phyloP scores from a whole-genome alignment of 2,329 filamentous ascomycete genomes.

The Oidium heveae region DNA sequence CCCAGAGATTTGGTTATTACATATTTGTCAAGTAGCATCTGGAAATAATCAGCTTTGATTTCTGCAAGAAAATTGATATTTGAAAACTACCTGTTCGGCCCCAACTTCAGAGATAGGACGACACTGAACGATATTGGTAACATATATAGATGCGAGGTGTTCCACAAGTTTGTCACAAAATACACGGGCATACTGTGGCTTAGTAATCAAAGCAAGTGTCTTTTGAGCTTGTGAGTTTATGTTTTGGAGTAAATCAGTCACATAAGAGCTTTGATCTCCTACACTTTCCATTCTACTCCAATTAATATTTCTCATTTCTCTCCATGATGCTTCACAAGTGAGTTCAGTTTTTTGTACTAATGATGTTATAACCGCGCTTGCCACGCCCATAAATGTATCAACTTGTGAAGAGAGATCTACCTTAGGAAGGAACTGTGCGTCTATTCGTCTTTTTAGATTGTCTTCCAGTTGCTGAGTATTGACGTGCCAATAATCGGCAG shows the following conservation, averaged over 20 bases:
- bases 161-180: slow-evolving; percentile 96
- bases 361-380: slow-evolving; percentile 60
- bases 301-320: slow-evolving; percentile 89
- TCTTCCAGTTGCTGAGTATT: slow-evolving; percentile 88
- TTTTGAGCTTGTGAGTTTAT: slow-evolving; percentile 49
- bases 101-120: slow-evolving; percentile 80
- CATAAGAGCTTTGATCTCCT: slow-evolving; percentile 80
- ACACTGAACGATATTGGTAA: slow-evolving; percentile 67
- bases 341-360: slow-evolving; percentile 66
- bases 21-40: slow-evolving; percentile 94
- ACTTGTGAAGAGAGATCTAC: slow-evolving; percentile 84
- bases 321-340: slow-evolving; percentile 67
- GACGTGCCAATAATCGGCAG: slow-evolving; percentile 87
- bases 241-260: slow-evolving; percentile 51
- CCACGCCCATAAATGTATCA: slow-evolving; percentile 86
- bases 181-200: slow-evolving; percentile 79
- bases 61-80: neutral
- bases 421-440: slow-evolving; percentile 44
- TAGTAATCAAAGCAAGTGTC: slow-evolving; percentile 53
- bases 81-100: slow-evolving; percentile 47
- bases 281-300: slow-evolving; percentile 89
- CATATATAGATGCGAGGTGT: slow-evolving; percentile 51
- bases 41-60: slow-evolving; percentile 8
- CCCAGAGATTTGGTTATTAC: slow-evolving; percentile 59
- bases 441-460: slow-evolving; percentile 76